Evolutionary conservation across 495 filamentous ascomycete species (phyloP).

Genomic region (Tuber umbilicatum): DNA sequence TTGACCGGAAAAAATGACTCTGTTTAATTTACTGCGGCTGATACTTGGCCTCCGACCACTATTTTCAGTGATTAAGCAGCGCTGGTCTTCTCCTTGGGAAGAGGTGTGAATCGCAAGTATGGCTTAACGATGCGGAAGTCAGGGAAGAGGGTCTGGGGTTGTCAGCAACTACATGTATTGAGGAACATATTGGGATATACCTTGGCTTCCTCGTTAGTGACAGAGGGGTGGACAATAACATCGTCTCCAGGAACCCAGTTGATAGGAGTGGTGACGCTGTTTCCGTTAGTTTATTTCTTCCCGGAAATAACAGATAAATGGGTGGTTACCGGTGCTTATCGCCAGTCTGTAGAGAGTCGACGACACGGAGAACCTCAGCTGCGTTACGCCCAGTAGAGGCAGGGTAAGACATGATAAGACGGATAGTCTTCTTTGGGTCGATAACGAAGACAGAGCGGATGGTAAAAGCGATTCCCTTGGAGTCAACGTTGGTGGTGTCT

Average conservation of each 20-base stretch:
- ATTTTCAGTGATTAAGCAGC: slow-evolving; percentile 30
- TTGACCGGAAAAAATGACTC: background rate
- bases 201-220: slow-evolving; percentile 81
- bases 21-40: slow-evolving; percentile 13
- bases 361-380: slow-evolving; percentile 87
- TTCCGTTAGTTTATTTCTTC: slow-evolving; percentile 13
- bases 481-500: slow-evolving; percentile 78
- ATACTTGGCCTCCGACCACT: background rate
- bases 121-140: slow-evolving; percentile 91
- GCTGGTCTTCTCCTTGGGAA: slow-evolving; percentile 53
- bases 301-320: background rate
- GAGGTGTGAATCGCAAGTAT: slow-evolving; percentile 67
- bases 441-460: slow-evolving; percentile 99
- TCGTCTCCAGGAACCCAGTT: slow-evolving; percentile 89
- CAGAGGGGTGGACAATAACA: slow-evolving; percentile 86
- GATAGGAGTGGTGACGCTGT: slow-evolving; percentile 79
- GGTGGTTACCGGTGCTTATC: slow-evolving; percentile 64
- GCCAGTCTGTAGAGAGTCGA: slow-evolving; percentile 94
- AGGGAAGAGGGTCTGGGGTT: slow-evolving; percentile 64
- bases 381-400: slow-evolving; percentile 96
- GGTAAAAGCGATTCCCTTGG: slow-evolving; percentile 95
- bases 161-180: slow-evolving; percentile 4
- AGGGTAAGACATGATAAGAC: slow-evolving; percentile 91
- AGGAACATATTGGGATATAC: slow-evolving; percentile 21
- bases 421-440: slow-evolving; percentile 96